Evolutionary conservation across 2,329 filamentous ascomycete genomes (phyloP), one percentile per base, ranked within the genome.

Genomic region (Trichophaea hybrida): DNA sequence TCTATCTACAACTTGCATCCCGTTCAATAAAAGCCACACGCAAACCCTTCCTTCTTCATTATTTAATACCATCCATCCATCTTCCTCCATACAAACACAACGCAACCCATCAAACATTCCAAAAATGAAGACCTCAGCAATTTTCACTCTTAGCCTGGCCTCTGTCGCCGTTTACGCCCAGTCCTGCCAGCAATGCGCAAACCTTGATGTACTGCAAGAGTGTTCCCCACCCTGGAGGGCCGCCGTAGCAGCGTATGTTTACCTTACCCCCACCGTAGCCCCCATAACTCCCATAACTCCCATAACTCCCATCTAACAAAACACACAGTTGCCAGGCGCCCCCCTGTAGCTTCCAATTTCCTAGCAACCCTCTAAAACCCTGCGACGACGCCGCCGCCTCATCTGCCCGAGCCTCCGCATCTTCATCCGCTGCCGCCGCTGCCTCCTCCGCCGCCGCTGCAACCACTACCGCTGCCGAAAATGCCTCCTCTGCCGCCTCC

Each of bases 101-200:
- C 40, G 60, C 60, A 53, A 59, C 12, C 59, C 17, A 40, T 52
- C 35, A 65, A 24, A 24, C 3, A 24, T 24, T 24, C 24, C 24
- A 24, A 24, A 43, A 17, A 65, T 65, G 63, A 65, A 62, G 63
- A 58, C 58, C 55, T 65, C 63, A 56, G 46, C 64, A 46, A 33
- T 64, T 37, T 13, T 54, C 49, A 59, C 55, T 43, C 55, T 48
- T 37, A 50, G 56, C 35, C 44, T 65, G 43, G 35, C 58, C n/a
- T 49, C 59, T 38, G 43, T 57, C n/a, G 55, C 55, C 46, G 46
- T 49, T 35, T 57, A 61, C 44, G 61, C 64, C 51, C 31, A 57
- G 31, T 46, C 46, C 12, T 65, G 63, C 50, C 44, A 50, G 10
- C 54, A 59, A 33, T 60, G 61, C 33, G 24, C 6, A 1, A 56